A percentile compares a stretch with the other conserved stretches of the same genome.
Evolutionary conservation across 495 filamentous ascomycete species (phyloP).

Genomic region (Xanthoparmelia taractica): DNA sequence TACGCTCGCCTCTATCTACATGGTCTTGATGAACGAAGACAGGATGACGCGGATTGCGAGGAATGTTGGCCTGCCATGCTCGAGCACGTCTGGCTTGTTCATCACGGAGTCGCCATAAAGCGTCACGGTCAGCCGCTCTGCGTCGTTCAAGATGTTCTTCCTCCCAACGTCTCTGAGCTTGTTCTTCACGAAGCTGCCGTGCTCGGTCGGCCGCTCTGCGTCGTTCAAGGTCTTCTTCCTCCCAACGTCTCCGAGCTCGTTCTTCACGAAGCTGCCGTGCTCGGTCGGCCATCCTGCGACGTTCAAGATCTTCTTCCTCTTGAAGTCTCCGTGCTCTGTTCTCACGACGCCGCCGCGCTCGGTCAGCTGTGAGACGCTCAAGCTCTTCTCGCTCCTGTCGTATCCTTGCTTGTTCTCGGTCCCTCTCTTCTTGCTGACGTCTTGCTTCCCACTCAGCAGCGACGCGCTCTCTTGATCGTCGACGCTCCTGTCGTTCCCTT

Average conservation of each 20-base stretch:
- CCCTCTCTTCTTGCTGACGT: not conserved
- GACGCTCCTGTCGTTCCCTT: not conserved
- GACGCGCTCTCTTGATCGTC: not conserved
- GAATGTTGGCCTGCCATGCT: not conserved
- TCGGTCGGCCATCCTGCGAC: not conserved
- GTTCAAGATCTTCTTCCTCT: constrained; percentile 1
- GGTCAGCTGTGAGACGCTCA: not conserved
- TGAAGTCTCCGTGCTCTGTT: constrained; percentile 7
- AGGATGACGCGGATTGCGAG: constrained; percentile 10
- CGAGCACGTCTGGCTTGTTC: not conserved
- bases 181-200: not conserved
- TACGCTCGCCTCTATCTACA: not conserved
- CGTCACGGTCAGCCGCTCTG: not conserved
- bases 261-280: not conserved
- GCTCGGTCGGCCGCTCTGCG: not conserved
- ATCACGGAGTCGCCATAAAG: not conserved
- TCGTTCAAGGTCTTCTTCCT: not conserved
- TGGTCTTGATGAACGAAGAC: not conserved
- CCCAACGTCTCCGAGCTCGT: not conserved
- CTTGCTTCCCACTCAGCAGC: not conserved
- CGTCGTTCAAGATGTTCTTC: not conserved
- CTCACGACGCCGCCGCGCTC: not conserved
- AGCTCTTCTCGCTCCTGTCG: not conserved
- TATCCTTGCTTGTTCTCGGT: constrained; percentile 1
- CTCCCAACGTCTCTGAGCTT: not conserved